phyloP scores from a whole-genome alignment of 768 basidiomycete genomes.

The Hericium erinaceus region DNA sequence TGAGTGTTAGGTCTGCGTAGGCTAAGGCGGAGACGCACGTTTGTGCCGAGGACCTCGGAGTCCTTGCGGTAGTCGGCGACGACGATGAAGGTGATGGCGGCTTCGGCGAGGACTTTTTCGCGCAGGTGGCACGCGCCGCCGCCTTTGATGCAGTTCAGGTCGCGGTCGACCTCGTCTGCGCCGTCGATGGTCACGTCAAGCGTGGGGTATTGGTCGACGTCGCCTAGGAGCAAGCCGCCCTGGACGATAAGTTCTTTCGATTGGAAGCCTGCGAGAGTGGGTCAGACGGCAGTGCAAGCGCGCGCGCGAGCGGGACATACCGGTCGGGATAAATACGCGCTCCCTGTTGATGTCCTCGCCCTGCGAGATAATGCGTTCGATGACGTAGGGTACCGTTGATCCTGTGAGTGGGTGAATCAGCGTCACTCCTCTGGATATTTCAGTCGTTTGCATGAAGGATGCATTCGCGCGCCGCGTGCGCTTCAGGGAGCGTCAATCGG shows the following conservation, averaged over 20 bases:
- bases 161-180: conserved; percentile 86
- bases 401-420: conserved; percentile 35
- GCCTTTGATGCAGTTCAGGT: conserved; percentile 92
- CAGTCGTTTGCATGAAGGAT: too few species aligned
- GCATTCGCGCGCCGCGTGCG: too few species aligned
- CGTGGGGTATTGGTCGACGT: conserved; percentile 78
- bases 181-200: conserved; percentile 98
- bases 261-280: conserved; percentile 63
- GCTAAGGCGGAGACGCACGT: conserved; percentile 44
- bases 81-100: conserved; percentile 81
- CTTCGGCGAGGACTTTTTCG: conserved; percentile 97
- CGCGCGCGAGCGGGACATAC: conserved; percentile 25
- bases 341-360: conserved; percentile 65
- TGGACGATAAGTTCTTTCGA: conserved; percentile 90
- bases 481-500: not conserved
- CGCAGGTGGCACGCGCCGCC: conserved; percentile 94
- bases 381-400: conserved; percentile 93
- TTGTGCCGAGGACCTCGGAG: conserved; percentile 68
- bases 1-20: not conserved
- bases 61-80: conserved; percentile 98
- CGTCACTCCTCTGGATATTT: not conserved
- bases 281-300: too few species aligned
- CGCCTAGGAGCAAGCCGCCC: conserved; percentile 69
- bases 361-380: conserved; percentile 86
- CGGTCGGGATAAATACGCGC: conserved; percentile 86